Conservation (phyloP, 768 basidiomycete genomes). For the Boletus pseudo-olivaceus region DNA sequence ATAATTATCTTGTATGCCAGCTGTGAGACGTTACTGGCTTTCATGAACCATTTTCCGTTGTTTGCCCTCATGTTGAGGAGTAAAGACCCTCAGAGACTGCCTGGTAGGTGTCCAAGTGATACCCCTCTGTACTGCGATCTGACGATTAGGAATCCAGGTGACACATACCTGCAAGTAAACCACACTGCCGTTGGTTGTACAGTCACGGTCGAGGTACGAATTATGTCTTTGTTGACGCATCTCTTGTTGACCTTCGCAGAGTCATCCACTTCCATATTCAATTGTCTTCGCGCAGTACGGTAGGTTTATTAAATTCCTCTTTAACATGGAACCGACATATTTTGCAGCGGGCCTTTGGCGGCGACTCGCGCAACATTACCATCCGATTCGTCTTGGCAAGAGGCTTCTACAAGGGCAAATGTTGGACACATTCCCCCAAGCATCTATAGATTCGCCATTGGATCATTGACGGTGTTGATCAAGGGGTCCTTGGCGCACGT, state of each 20-base stretch:
- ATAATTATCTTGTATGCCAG: constrained; percentile 58
- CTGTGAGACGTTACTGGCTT: constrained; percentile 63
- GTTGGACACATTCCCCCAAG: constrained; percentile 45
- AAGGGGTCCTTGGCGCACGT: constrained; percentile 15
- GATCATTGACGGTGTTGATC: constrained; percentile 8
- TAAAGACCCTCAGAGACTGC: constrained; percentile 81
- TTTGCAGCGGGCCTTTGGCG: constrained; percentile 46
- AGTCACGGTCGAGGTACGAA: constrained; percentile 20
- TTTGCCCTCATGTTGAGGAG: constrained; percentile 81
- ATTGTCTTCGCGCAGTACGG: constrained; percentile 60
- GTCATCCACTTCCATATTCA: constrained; percentile 48
- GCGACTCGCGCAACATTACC: constrained; percentile 52
- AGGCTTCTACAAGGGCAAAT: constrained; percentile 46
- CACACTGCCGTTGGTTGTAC: constrained; percentile 23
- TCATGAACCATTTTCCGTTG: constrained; percentile 91
- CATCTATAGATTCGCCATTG: constrained; percentile 3
- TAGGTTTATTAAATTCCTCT: constrained; percentile 13
- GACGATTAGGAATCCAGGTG: constrained; percentile 17
- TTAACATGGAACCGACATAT: not conserved
- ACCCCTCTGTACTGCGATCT: not conserved
- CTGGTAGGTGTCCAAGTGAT: constrained; percentile 46
- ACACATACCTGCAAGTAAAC: constrained; percentile 27
- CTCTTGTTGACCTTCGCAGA: constrained; percentile 34
- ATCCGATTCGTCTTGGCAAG: constrained; percentile 51
- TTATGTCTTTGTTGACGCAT: not conserved